Percentiles rank a stretch among this genome's conserved stretches.
Conservation (phyloP, 2,329 filamentous ascomycete species). For the Phialemoniopsis sp. region DNA sequence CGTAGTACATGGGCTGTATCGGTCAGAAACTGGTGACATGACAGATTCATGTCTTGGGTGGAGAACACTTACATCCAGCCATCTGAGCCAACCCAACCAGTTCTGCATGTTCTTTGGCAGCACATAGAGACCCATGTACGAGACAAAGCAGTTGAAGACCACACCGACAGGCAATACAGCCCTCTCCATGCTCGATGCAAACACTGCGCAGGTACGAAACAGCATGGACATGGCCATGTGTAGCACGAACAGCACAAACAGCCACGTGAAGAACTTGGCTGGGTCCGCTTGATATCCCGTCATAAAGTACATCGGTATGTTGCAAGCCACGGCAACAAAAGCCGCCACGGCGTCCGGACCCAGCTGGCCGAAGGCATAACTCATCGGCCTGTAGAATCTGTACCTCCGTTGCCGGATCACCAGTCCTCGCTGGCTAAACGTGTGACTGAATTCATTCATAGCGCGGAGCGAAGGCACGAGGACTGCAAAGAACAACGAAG, state of each 20-base stretch:
- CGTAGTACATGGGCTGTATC: conserved; percentile 71
- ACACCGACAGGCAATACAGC: not conserved
- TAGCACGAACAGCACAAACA: conserved; percentile 54
- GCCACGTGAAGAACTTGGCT: conserved; percentile 62
- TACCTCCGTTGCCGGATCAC: too few species aligned
- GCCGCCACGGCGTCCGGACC: too few species aligned
- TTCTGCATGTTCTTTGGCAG: not conserved
- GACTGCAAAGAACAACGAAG: too few species aligned
- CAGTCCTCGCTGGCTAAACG: too few species aligned
- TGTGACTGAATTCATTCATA: too few species aligned
- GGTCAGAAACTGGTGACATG: conserved; percentile 71
- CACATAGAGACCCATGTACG: not conserved
- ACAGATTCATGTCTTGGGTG: conserved; percentile 56
- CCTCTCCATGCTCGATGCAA: conserved; percentile 42
- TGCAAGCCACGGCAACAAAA: conserved; percentile 30
- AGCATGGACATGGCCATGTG: conserved; percentile 64
- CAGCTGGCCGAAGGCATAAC: too few species aligned
- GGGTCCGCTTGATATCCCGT: conserved; percentile 39
- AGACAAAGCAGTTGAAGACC: too few species aligned
- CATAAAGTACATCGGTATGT: conserved; percentile 37
- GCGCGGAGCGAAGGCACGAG: too few species aligned
- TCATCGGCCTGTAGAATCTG: too few species aligned
- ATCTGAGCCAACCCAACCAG: conserved; percentile 1
- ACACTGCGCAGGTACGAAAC: conserved; percentile 61
- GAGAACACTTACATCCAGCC: conserved; percentile 17